A percentile compares a stretch with the other conserved stretches of the same genome.
Evolutionary conservation across 2,329 filamentous ascomycete genomes (phyloP).

Genomic region (Fusarium foetens): DNA sequence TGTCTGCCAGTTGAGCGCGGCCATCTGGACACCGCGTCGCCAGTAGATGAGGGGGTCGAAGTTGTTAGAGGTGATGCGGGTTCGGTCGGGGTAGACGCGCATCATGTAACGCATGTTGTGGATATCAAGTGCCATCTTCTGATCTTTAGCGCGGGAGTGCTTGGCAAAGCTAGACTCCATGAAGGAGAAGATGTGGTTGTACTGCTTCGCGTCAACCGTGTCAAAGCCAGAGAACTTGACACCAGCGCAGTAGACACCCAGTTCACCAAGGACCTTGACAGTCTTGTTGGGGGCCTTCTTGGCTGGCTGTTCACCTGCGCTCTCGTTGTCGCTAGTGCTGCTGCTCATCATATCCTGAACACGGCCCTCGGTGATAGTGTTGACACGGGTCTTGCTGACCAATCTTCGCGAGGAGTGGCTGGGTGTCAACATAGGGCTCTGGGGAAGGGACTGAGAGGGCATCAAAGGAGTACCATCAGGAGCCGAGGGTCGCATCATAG

Average conservation of each 20-base stretch:
- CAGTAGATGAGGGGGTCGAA: conserved; percentile 95
- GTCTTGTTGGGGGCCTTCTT: conserved; percentile 85
- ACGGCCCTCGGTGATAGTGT: conserved; percentile 66
- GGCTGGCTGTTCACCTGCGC: conserved; percentile 66
- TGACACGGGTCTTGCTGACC: conserved; percentile 63
- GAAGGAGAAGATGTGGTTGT: conserved; percentile 96
- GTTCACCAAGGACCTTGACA: conserved; percentile 79
- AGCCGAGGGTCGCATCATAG: conserved; percentile 65
- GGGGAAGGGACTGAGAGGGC: conserved; percentile 61
- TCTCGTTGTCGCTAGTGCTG: conserved; percentile 84
- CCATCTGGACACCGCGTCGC: conserved; percentile 97
- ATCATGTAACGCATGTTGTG: conserved; percentile 95
- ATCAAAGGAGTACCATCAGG: conserved; percentile 65
- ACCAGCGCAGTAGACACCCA: conserved; percentile 80
- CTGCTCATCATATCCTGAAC: conserved; percentile 66
- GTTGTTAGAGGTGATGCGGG: conserved; percentile 87
- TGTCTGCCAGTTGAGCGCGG: conserved; percentile 97
- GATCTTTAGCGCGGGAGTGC: conserved; percentile 78
- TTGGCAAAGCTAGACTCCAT: conserved; percentile 89
- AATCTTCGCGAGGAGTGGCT: conserved; percentile 61
- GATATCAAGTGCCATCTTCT: conserved; percentile 81
- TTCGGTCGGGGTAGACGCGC: conserved; percentile 89
- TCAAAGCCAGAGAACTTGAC: conserved; percentile 88
- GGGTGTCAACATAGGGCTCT: conserved; percentile 64
- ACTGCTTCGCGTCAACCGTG: conserved; percentile 80